phyloP scores from a whole-genome alignment of 768 basidiomycete species.

The Termitomyces sp. region DNA sequence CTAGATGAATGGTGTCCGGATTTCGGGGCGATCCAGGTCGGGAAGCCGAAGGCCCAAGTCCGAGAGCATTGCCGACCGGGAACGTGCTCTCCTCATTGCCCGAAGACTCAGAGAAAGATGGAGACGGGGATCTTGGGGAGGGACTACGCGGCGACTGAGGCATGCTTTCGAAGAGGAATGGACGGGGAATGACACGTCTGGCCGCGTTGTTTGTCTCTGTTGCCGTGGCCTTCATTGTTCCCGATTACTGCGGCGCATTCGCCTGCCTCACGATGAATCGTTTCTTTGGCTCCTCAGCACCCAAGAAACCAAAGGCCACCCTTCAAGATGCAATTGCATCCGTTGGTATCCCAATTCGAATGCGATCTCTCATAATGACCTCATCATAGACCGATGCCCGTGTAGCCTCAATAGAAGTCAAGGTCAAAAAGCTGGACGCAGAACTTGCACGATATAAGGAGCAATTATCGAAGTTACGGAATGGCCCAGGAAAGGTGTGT shows the following conservation, averaged over 20 bases:
- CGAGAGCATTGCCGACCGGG: constrained; percentile 15
- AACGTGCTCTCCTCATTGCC: constrained; percentile 19
- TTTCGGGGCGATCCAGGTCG: constrained; percentile 10
- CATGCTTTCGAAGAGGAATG: constrained; percentile 3
- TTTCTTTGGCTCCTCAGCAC: constrained; percentile 70
- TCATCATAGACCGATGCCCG: constrained; percentile 74
- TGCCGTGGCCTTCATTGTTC: neutral
- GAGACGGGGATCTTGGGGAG: constrained; percentile 10
- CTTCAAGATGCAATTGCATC: constrained; percentile 93
- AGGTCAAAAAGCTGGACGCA: constrained; percentile 93
- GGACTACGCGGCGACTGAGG: constrained; percentile 4
- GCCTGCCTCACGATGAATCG: constrained; percentile 52
- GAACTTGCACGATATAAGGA: constrained; percentile 91
- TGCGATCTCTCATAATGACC: constrained; percentile 6
- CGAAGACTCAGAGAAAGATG: constrained; percentile 25
- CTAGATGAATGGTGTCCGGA: constrained; percentile 11
- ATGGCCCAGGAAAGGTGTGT: constrained; percentile 90
- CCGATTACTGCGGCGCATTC: neutral
- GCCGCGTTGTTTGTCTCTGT: constrained; percentile 13
- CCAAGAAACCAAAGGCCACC: constrained; percentile 79
- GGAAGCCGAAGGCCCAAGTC: constrained; percentile 5
- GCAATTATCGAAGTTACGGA: constrained; percentile 90
- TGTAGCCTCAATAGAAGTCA: constrained; percentile 88
- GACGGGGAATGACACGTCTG: neutral
- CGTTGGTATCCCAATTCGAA: constrained; percentile 35